Evolutionary conservation across 129 eudicot genomes (phyloP).

Genomic region (Ambrosia artemisiifolia): DNA sequence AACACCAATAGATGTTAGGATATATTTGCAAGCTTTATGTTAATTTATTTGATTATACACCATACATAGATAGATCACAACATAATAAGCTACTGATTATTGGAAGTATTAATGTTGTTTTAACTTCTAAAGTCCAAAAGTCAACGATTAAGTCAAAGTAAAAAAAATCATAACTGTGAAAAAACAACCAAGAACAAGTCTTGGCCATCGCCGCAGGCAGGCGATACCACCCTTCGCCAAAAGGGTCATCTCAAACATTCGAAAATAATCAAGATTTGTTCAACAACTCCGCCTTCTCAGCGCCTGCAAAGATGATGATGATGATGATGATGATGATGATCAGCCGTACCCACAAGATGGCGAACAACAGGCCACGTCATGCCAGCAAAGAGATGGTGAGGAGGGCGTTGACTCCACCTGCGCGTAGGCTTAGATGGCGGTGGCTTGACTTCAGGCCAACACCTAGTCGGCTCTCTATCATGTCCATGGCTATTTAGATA

Average conservation of each 20-base stretch:
- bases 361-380: slow-evolving; percentile 24
- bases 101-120: too few relatives aligned
- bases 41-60: too few relatives aligned
- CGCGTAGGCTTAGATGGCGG: slow-evolving; percentile 43
- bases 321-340: too few relatives aligned
- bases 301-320: slow-evolving; percentile 17
- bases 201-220: not conserved
- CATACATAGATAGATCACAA: too few relatives aligned
- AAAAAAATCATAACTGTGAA: too few relatives aligned
- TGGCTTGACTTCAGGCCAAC: slow-evolving; percentile 70
- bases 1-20: too few relatives aligned
- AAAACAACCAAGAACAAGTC: not conserved
- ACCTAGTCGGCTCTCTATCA: slow-evolving; percentile 60
- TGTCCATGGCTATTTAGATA: slow-evolving; percentile 44
- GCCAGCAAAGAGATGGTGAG: slow-evolving; percentile 50
- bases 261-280: slow-evolving; percentile 26
- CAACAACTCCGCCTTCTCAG: not conserved
- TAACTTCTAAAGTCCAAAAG: too few relatives aligned
- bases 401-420: slow-evolving; percentile 68
- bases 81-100: too few relatives aligned
- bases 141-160: too few relatives aligned
- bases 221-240: slow-evolving; percentile 28
- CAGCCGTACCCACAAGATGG: slow-evolving; percentile 12
- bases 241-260: slow-evolving; percentile 22
- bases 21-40: too few relatives aligned